phyloP scores from a whole-genome alignment of 768 basidiomycete species.

The Tylopilus subfusipes region DNA sequence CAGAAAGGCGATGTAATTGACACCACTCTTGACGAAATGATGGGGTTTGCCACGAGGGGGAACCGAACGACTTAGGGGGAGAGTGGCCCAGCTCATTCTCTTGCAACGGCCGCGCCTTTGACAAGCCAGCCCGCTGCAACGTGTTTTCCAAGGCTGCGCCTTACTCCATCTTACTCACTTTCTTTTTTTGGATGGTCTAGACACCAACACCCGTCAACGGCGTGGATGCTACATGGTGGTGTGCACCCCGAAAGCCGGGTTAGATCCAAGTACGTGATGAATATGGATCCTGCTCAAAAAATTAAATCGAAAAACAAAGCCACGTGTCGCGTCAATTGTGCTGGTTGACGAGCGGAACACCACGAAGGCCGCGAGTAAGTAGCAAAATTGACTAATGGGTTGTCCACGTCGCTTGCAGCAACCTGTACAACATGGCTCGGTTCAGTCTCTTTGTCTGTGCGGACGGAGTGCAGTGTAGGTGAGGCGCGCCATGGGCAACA shows the following conservation, averaged over 20 bases:
- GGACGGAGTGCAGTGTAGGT: slow-evolving; percentile 18
- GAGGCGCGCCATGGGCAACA: slow-evolving; percentile 19
- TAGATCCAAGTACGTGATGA: not conserved
- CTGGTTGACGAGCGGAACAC: slow-evolving; percentile 6
- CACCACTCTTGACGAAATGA: slow-evolving; percentile 11
- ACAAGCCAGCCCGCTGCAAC: slow-evolving; percentile 18
- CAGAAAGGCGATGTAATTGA: slow-evolving; percentile 27
- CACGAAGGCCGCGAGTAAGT: slow-evolving; percentile 12
- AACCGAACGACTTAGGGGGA: slow-evolving; percentile 1
- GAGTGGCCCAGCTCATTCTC: slow-evolving; percentile 10
- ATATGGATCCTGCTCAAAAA: not conserved
- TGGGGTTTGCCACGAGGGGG: slow-evolving; percentile 21
- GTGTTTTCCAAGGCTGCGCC: slow-evolving; percentile 24
- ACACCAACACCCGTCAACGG: slow-evolving; percentile 2
- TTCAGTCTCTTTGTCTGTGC: slow-evolving; percentile 11
- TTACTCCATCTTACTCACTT: slow-evolving; percentile 22
- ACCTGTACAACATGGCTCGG: slow-evolving; percentile 9
- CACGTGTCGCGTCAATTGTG: slow-evolving; percentile 9
- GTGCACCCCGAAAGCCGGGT: slow-evolving; percentile 9
- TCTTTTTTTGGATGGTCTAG: slow-evolving; percentile 24
- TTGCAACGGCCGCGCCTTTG: slow-evolving; percentile 3
- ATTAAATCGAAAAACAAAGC: slow-evolving; percentile 3
- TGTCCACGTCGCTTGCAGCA: slow-evolving; percentile 16
- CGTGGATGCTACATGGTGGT: slow-evolving; percentile 25
- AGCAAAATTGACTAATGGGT: slow-evolving; percentile 10